Percentiles rank a stretch among this genome's conserved stretches.
These are phyloP conservation scores for Clohesyomyces aquaticus DNA, from an alignment of 495 filamentous ascomycete genomes.

Conservation along the genomic window DNA sequence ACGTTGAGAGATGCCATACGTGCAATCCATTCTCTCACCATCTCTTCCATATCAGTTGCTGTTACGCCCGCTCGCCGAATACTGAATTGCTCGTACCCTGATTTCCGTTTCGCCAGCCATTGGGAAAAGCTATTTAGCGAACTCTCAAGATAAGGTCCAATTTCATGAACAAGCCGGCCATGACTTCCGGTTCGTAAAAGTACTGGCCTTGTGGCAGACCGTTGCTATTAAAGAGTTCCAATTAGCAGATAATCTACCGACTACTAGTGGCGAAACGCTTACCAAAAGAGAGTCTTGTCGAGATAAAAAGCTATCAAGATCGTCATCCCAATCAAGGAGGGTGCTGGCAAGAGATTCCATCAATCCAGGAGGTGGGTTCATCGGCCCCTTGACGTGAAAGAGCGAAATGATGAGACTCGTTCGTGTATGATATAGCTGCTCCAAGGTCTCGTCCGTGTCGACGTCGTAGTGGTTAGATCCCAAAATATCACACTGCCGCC, in stretches of 20 bases:
- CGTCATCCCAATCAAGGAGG: slow-evolving; percentile 35
- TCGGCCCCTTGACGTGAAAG: slow-evolving; percentile 28
- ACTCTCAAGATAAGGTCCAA: slow-evolving; percentile 24
- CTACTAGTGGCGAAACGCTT: background rate
- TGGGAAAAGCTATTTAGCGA: slow-evolving; percentile 18
- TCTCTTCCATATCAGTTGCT: slow-evolving; percentile 18
- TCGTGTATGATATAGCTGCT: slow-evolving; percentile 24
- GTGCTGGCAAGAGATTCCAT: slow-evolving; percentile 31
- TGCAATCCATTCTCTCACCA: slow-evolving; percentile 32
- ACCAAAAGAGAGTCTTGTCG: slow-evolving; percentile 31
- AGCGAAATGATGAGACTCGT: slow-evolving; percentile 32
- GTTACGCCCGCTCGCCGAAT: slow-evolving; percentile 13
- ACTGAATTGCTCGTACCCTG: slow-evolving; percentile 24
- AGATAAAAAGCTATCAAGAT: slow-evolving; percentile 30
- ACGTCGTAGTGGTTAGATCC: slow-evolving; percentile 6
- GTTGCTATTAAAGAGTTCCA: background rate
- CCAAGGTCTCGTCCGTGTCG: slow-evolving; percentile 34
- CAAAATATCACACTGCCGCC: slow-evolving; percentile 22
- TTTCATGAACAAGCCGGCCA: slow-evolving; percentile 15
- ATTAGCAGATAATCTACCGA: background rate
- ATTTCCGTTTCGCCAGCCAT: slow-evolving; percentile 18
- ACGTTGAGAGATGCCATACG: slow-evolving; percentile 22
- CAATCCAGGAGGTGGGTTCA: slow-evolving; percentile 25
- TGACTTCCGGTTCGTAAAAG: slow-evolving; percentile 15
- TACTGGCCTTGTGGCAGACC: background rate